A percentile compares a stretch with the other conserved stretches of the same genome.
These are phyloP conservation scores for Pseudozyma pruni DNA, from an alignment of 1,284 basidiomycete species.

Conservation along the genomic window DNA sequence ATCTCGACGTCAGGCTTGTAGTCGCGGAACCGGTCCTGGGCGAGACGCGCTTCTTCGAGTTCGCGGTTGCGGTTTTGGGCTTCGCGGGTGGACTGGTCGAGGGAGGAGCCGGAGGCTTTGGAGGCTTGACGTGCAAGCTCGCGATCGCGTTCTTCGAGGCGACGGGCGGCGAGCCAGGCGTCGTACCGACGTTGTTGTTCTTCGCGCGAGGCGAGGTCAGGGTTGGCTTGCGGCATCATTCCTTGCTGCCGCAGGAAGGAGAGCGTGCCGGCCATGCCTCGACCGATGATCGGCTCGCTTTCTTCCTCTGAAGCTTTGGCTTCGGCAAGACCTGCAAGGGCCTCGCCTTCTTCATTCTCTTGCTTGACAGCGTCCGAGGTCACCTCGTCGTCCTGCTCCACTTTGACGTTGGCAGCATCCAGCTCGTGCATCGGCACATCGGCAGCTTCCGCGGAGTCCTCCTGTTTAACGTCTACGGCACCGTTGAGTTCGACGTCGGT, in stretches of 20 bases:
- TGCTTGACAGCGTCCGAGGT: constrained; percentile 71
- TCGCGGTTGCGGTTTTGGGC: constrained; percentile 92
- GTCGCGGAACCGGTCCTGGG: constrained; percentile 84
- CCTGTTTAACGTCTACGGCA: constrained; percentile 69
- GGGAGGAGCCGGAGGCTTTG: constrained; percentile 68
- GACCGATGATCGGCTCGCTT: constrained; percentile 43
- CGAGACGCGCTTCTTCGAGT: constrained; percentile 85
- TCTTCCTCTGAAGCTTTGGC: not conserved
- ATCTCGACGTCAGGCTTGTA: constrained; percentile 98
- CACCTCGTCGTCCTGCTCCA: constrained; percentile 71
- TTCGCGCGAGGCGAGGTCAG: constrained; percentile 82
- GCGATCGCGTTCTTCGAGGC: constrained; percentile 78
- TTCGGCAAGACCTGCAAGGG: not conserved
- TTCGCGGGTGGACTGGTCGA: constrained; percentile 92
- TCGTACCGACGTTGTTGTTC: constrained; percentile 84
- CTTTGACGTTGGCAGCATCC: constrained; percentile 59
- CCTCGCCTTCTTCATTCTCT: constrained; percentile 67
- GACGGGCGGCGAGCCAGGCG: constrained; percentile 87
- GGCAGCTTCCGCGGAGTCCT: constrained; percentile 66
- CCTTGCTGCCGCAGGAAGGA: constrained; percentile 90
- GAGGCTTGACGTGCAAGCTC: constrained; percentile 77
- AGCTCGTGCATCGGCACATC: constrained; percentile 35
- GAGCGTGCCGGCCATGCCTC: constrained; percentile 85
- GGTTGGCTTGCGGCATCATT: constrained; percentile 76
- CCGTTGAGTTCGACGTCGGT: constrained; percentile 55